phyloP scores from a whole-genome alignment of 2,329 filamentous ascomycete genomes.

The Cercospora zeae-maydis region DNA sequence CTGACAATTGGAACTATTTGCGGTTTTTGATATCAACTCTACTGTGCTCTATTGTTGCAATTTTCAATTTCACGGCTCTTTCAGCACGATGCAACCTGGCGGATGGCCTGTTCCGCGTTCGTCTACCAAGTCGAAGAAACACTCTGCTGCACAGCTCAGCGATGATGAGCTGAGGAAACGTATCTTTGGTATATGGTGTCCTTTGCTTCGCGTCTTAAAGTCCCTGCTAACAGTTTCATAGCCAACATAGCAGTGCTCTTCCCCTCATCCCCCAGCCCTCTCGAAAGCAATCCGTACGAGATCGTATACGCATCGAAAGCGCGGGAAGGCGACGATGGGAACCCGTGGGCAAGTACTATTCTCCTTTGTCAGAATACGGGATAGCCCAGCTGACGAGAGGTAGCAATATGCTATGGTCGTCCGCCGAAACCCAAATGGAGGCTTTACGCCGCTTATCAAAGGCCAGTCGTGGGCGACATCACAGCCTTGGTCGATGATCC shows the following conservation, averaged over 20 bases:
- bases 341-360: constrained; percentile 3
- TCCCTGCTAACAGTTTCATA: not conserved
- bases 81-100: not conserved
- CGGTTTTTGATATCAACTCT: not conserved
- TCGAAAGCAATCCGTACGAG: constrained; percentile 13
- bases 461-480: constrained; percentile 17
- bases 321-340: constrained; percentile 5
- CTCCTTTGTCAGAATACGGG: no score
- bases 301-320: constrained; percentile 15
- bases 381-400: not conserved
- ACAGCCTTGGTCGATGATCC: constrained; percentile 16
- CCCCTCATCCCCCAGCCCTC: not conserved
- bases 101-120: constrained; percentile 7
- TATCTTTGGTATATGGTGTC: constrained; percentile 12
- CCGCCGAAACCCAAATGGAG: constrained; percentile 9
- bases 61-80: not conserved
- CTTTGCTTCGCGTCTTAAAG: not conserved
- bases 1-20: not conserved
- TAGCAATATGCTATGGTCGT: constrained; percentile 23
- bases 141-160: constrained; percentile 16
- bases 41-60: not conserved
- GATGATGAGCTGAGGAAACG: constrained; percentile 20
- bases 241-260: constrained; percentile 21
- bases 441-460: constrained; percentile 15
- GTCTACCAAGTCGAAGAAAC: not conserved